Base-by-base conservation (phyloP, 331 rosid species). In the Pyrus hybrid region DNA sequence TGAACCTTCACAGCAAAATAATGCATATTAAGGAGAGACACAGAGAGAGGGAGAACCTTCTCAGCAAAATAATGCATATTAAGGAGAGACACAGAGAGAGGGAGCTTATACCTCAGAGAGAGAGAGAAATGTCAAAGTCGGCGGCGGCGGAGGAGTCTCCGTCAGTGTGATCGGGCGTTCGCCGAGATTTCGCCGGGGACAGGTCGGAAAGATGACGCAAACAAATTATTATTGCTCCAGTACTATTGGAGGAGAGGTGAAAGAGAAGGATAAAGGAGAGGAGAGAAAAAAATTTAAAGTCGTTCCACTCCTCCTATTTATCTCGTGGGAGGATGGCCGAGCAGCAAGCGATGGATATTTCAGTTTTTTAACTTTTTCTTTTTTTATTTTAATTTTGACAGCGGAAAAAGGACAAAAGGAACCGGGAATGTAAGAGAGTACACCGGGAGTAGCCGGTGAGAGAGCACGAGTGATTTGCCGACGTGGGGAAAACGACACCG, bases 141-240 rank as follows among this genome's bases (percentile, higher is more conserved):
- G 71, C 23, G 18, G 54, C 32, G 37, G 51, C 7, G 23, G 68
- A 66, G 79, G 80, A 53, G n/a, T 25, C 53, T 56, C 79, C 88
- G 83, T 87, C 70, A 20, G 71, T 69, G 22, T 17, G 73, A 56
- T 73, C 81, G 82, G 84, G 62, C 47, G 16, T 4, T 74, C 22
- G 83, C 88, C 93, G 86, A 88, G 79, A 77, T 0, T 26, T 77
- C 79, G 87, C 87, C 88, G 87, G 90, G 16, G 72, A 67, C 5
- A 5, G 65, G 73, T 21, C 71, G 58, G 67, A 66, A 71, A 26
- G 76, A 37, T 5, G 32, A 67, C 32, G 58, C 64, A 20, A 62
- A 4, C 5, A 64, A 8, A 43, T 26, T 62, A 62, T 26, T 43
- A 14, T 22, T 13, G 17, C 51, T 18, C 7, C 8, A 26, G 28